phyloP scores from a whole-genome alignment of 768 basidiomycete species.

The Naganishia vaughanmartiniae region DNA sequence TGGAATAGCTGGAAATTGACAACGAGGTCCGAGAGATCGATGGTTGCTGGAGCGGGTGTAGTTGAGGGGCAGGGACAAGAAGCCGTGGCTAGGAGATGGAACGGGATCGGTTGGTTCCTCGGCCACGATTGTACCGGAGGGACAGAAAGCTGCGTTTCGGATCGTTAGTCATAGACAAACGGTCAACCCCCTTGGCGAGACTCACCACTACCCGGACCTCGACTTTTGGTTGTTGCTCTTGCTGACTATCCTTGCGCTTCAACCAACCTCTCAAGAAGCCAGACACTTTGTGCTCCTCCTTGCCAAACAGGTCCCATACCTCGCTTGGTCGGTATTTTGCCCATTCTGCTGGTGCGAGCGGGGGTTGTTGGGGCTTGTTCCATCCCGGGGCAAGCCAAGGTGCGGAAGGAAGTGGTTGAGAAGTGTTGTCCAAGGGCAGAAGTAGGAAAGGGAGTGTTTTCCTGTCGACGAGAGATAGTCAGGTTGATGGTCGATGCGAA shows the following conservation, averaged over 20 bases:
- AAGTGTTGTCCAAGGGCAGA: neutral
- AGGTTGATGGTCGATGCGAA: neutral
- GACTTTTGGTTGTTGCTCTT: neutral
- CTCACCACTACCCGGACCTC: conserved; percentile 4
- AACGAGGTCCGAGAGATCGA: neutral
- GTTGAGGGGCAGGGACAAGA: too few relatives aligned
- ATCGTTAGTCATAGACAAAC: neutral
- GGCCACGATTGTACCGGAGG: conserved; percentile 5
- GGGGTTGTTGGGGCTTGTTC: neutral
- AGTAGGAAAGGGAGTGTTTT: conserved; percentile 10
- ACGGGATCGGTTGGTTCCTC: neutral
- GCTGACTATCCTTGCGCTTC: conserved; percentile 2
- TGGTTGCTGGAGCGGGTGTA: neutral
- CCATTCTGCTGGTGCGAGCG: neutral
- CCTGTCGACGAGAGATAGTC: neutral
- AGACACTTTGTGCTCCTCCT: neutral
- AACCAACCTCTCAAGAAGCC: conserved; percentile 7
- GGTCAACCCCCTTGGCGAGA: neutral
- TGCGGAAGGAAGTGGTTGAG: neutral
- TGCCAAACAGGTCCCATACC: neutral
- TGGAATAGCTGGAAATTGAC: conserved; percentile 13
- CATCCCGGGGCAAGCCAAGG: neutral
- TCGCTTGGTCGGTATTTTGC: conserved; percentile 1
- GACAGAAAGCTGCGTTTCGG: neutral
- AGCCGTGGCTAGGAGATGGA: neutral